Conservation (phyloP, 2,329 filamentous ascomycete genomes). For the Aaosphaeria pasadenensis region DNA sequence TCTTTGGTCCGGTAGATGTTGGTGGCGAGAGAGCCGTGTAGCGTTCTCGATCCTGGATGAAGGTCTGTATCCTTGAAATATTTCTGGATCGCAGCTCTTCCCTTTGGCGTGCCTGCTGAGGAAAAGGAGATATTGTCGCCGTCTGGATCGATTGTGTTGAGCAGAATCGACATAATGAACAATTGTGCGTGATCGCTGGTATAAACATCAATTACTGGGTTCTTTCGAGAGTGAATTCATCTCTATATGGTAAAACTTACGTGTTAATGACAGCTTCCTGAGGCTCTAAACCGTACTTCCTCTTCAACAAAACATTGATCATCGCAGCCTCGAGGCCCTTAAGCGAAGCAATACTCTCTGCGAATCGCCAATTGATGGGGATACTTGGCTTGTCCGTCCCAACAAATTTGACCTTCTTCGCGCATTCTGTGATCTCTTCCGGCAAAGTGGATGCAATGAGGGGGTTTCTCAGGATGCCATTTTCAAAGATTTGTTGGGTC, state of each 20-base stretch:
- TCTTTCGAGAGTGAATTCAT: background rate
- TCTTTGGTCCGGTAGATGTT: slow-evolving; percentile 50
- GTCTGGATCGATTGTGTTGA: slow-evolving; percentile 34
- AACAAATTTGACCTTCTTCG: slow-evolving; percentile 39
- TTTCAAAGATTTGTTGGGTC: slow-evolving; percentile 19
- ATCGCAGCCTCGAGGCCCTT: slow-evolving; percentile 50
- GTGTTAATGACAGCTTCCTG: slow-evolving; percentile 48
- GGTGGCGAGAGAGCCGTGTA: slow-evolving; percentile 35
- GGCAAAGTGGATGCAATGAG: slow-evolving; percentile 39
- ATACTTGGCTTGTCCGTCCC: slow-evolving; percentile 46
- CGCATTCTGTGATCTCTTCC: slow-evolving; percentile 33
- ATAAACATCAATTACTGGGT: background rate
- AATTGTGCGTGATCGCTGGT: slow-evolving; percentile 43
- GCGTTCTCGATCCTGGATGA: slow-evolving; percentile 12
- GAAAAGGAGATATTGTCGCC: slow-evolving; percentile 19
- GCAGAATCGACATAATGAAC: slow-evolving; percentile 42
- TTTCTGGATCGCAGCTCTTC: slow-evolving; percentile 14
- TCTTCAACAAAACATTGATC: slow-evolving; percentile 43
- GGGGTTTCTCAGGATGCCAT: slow-evolving; percentile 45
- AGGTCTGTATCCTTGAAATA: slow-evolving; percentile 27
- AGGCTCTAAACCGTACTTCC: slow-evolving; percentile 45
- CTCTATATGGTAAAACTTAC: slow-evolving; percentile 18
- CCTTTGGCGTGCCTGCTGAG: slow-evolving; percentile 7
- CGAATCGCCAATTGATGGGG: slow-evolving; percentile 57
- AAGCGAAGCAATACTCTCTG: slow-evolving; percentile 51